Evolutionary conservation across 768 basidiomycete species (phyloP).

Genomic region (Phaffia tasmanica): DNA sequence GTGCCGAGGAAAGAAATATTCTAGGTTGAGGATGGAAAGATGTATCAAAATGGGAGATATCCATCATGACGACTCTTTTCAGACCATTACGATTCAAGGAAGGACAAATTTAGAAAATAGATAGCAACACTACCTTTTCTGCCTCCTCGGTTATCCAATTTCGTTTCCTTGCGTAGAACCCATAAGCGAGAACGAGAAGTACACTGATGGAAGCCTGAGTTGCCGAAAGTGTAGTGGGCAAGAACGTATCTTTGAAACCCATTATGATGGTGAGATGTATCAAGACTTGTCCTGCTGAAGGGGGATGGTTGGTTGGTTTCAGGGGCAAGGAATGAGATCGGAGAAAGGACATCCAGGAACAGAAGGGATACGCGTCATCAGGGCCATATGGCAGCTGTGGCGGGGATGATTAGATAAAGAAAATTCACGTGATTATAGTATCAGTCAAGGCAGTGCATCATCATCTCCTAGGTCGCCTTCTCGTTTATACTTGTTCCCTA

Average conservation of each 20-base stretch:
- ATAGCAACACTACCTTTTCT: constrained; percentile 25
- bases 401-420: no score
- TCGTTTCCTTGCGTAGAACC: constrained; percentile 24
- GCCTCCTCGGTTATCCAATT: constrained; percentile 30
- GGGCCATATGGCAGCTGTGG: no score
- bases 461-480: no score
- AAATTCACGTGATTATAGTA: no score
- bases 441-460: no score
- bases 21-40: neutral
- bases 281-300: no score
- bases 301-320: no score
- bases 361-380: no score
- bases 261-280: constrained; percentile 19
- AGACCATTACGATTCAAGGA: neutral
- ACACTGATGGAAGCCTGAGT: constrained; percentile 33
- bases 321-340: no score
- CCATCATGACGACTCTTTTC: neutral
- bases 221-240: constrained; percentile 30
- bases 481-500: no score
- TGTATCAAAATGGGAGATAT: neutral
- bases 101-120: neutral
- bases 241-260: constrained; percentile 25
- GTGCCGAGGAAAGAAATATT: constrained; percentile 32
- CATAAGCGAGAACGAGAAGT: constrained; percentile 33
- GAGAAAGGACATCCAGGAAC: no score